Conservation (phyloP, 176 grass and related monocot genomes). For the Elymus sibiricus region DNA sequence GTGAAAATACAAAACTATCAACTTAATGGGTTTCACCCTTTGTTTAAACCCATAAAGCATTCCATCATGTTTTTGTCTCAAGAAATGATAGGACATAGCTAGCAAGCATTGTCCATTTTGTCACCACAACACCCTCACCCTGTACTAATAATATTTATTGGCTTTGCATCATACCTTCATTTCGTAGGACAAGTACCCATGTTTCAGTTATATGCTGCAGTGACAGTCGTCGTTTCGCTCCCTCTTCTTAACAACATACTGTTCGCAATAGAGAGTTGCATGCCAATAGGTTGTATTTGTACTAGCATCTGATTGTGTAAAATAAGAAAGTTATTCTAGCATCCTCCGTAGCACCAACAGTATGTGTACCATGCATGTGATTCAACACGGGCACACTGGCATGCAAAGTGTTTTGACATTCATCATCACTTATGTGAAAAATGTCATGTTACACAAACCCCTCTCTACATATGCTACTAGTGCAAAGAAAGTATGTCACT, state of each 20-base stretch:
- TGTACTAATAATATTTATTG: background rate
- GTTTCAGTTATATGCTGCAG: background rate
- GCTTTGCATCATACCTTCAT: background rate
- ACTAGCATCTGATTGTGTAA: background rate
- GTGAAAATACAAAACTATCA: background rate
- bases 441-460: background rate
- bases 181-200: background rate
- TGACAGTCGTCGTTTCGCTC: background rate
- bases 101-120: background rate
- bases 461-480: background rate
- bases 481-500: background rate
- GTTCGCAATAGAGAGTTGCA: background rate
- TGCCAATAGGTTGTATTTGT: background rate
- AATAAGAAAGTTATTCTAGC: background rate
- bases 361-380: background rate
- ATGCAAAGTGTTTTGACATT: background rate
- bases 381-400: background rate
- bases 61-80: background rate
- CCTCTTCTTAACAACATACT: background rate
- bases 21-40: background rate
- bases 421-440: conserved; percentile 11
- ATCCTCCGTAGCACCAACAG: background rate
- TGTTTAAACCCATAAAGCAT: background rate
- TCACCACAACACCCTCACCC: background rate
- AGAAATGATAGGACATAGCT: background rate